Evolutionary conservation across 176 grass and related monocot genomes (phyloP), one percentile per base, ranked within the genome.

Genomic region (Oryza officinalis): DNA sequence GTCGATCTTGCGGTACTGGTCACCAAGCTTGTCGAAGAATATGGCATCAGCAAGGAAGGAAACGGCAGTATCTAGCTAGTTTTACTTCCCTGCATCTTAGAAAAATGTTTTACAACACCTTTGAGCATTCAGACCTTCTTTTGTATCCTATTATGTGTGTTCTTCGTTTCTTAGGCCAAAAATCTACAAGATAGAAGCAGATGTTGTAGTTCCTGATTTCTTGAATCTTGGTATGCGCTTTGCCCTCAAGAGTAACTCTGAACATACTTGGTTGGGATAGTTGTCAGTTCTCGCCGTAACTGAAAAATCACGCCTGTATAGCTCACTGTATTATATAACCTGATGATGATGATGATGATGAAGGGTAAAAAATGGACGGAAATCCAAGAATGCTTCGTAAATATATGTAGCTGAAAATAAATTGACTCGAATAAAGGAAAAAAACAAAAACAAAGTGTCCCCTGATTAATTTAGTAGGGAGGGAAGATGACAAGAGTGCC

Each of bases 11-110:
- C 94, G 80, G 86, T 91, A 33, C 87, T 98, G 17, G 87, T 90
- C 12, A 91, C 96, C 6, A 90, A 98, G 74, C 85, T 98, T 31
- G 90, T 95, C 0, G 92, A 98, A 81, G 90, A 95, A 86, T 95
- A 88, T 9, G 84, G 85, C 20, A 67, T 59, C 72, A 49, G 40
- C 65, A 87, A 67, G 9, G 75, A 74, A 79, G 63, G 13, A 11
- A 63, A 43, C 6, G 20, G 1, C 7, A 8, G 28, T 38, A 22
- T 73, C 25, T 63, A 71, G 26, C 23, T 8, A 5, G 22, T 12
- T 61, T 61, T 61, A 61, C n/a, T 57, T n/a, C 20, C 1, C 18
- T 57, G 50, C 5, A 47, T 1, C 13, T 47, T 47, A 13, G 3
- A 15, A 47, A 47, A 47, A 14, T 12, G 13, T 47, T 47, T 15